Evolutionary conservation across 805 yeast genomes (phyloP), one percentile per base, ranked within the genome.

Genomic region (Saturnispora quitensis): DNA sequence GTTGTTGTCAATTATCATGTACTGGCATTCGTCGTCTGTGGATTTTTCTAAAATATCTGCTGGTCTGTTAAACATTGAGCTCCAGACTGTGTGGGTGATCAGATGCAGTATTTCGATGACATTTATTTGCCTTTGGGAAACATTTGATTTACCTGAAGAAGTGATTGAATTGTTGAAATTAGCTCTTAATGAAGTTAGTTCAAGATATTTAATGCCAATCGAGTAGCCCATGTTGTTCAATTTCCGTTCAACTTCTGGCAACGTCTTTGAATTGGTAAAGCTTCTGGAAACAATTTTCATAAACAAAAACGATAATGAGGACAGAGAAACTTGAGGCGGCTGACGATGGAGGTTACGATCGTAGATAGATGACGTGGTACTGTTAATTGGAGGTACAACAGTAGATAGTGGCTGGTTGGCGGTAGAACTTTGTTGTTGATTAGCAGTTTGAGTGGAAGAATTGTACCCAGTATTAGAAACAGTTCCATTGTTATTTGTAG

Each of bases 41-140:
- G 72, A 68, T 51, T 60, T 64, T 52, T 69, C 72, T 45, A 69
- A 58, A 43, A 60, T 64, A 45, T 80, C 84, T 45, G 85, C 86
- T 3, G 83, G 76, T 62, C 82, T 81, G 7, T 89, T 91, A 68
- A 89, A 89, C 12, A 87, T 64, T 3, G 81, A 69, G 53, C 73
- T 76, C 96, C 96, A 89, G 17, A 89, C 74, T 2, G 77, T 73
- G 0, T 86, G 76, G 57, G 85, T 86, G 5, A 89, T 79, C 60
- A 84, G 86, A 58, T 89, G 93, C 50, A 89, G 66, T 34, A 81
- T 85, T 60, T 87, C 89, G 18, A 95, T 86, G 0, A 78, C 69
- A 57, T 75, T 77, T 10, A 83, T 75, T 43, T 86, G 88, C 36
- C 90, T 74, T 17, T 84, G 74, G 47, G 76, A 76, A 9, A 76